These are phyloP conservation scores for Phytophthora capsici DNA, from an alignment of 352 stramenopile species.

Conservation along the genomic window DNA sequence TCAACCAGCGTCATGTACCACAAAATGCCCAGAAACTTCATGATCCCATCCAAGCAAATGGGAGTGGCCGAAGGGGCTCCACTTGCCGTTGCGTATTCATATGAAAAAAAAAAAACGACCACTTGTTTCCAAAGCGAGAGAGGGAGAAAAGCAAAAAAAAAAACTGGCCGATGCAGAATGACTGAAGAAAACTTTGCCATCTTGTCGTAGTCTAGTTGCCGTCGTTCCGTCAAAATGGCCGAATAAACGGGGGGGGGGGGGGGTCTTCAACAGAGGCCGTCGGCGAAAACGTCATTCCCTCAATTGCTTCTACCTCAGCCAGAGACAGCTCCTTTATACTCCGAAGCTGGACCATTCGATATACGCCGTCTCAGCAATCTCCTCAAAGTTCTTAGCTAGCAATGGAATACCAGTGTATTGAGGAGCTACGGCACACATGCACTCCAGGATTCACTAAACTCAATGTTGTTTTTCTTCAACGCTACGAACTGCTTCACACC, in stretches of 20 bases:
- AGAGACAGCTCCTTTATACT: not conserved
- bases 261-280: not conserved
- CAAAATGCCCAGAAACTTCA: conserved; percentile 8
- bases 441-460: conserved; percentile 9
- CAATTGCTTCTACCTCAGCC: conserved; percentile 12
- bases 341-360: conserved; percentile 5
- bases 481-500: conserved; percentile 2
- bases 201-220: not conserved
- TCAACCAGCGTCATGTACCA: conserved; percentile 6
- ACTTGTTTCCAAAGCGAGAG: not conserved
- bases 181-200: not conserved
- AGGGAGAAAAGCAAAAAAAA: conserved; percentile 13
- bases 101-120: not conserved
- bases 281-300: conserved; percentile 10
- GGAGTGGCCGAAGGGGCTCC: not conserved
- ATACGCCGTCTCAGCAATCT: conserved; percentile 3
- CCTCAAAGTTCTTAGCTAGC: conserved; percentile 9
- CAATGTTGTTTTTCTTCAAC: not conserved
- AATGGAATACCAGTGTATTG: conserved; percentile 3
- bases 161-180: not conserved
- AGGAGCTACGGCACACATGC: conserved; percentile 5
- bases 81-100: not conserved
- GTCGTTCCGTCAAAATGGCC: not conserved
- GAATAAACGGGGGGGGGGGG: conserved; percentile 2
- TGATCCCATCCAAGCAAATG: not conserved